Evolutionary conservation across 208 protist species (phyloP), one percentile per base, ranked within the genome.

Genomic region (Tritrichomonas musculus): DNA sequence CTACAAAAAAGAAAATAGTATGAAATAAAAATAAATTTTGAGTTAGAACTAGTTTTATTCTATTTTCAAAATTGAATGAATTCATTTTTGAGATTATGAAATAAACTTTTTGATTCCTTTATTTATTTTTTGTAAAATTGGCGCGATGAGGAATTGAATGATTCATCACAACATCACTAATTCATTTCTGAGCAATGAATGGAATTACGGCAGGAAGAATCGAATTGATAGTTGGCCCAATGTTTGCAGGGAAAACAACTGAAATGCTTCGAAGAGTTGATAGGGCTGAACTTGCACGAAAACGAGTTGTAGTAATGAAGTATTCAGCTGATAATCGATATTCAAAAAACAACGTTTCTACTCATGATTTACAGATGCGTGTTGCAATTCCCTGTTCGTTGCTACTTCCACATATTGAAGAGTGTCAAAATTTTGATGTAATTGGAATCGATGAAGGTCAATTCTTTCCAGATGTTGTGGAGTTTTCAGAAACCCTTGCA

Each of bases 241-340:
- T 98, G 97, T 98, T 98, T 84, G 97, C 97, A 44, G 97, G 97
- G 49, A 94, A 98, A 95, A 97, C 97, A 0, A 98, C 97, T 0
- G 97, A 98, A 93, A 95, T 98, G 39, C 97, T 98, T 95, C 95
- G 97, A 72, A 96, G 97, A 49, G 95, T 98, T 3, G 95, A 96
- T 53, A 95, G 97, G 25, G 95, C 98, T 93, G 96, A 96, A 44
- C 94, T 96, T 94, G 97, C 96, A 5, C 94, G 94, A 2, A 96
- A 95, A 73, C 95, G 95, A 64, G 97, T 96, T 93, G 96, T 97
- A 22, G 95, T 98, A 17, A 97, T 98, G 93, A 98, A 98, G 95
- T 98, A 98, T 95, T 94, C 93, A 39, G 94, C 95, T 41, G 97
- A 98, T 95, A 95, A 92, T 0, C 96, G 97, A 53, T 98, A 98